Percentiles rank a stretch among this genome's conserved stretches.
These are phyloP conservation scores for Calonectria fujianensis DNA, from an alignment of 2,329 filamentous ascomycete genomes.

Conservation along the genomic window DNA sequence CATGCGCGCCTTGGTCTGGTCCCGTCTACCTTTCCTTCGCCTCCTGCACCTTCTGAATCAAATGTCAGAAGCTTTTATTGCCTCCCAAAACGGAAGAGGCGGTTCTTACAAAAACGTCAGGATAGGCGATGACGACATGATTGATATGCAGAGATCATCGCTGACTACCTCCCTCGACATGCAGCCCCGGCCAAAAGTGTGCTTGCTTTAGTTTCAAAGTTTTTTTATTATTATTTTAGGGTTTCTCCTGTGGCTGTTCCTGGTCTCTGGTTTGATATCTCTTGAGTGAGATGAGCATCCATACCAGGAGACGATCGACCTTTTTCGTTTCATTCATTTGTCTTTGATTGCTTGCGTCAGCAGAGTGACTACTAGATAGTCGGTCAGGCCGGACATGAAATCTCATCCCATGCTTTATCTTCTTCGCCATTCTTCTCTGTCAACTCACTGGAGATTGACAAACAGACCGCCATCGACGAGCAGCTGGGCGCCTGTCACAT, in stretches of 20 bases:
- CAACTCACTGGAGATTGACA: conserved; percentile 85
- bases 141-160: conserved; percentile 23
- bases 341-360: conserved; percentile 1
- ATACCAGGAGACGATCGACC: conserved; percentile 1
- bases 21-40: background rate
- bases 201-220: background rate
- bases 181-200: too few species aligned
- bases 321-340: conserved; percentile 19
- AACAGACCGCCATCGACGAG: conserved; percentile 92
- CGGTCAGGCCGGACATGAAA: background rate
- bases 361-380: conserved; percentile 15
- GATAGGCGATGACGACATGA: conserved; percentile 7
- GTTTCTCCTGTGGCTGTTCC: background rate
- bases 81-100: too few species aligned
- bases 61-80: background rate
- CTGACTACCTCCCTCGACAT: conserved; percentile 6
- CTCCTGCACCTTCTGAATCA: background rate
- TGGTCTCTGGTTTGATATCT: background rate
- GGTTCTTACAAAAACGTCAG: background rate
- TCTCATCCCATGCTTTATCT: conserved; percentile 31
- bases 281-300: background rate
- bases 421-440: conserved; percentile 45
- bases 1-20: background rate
- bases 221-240: background rate
- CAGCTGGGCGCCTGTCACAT: conserved; percentile 88